Evolutionary conservation across 1,284 basidiomycete species (phyloP).

Genomic region (Sphaerobolus stellatus): DNA sequence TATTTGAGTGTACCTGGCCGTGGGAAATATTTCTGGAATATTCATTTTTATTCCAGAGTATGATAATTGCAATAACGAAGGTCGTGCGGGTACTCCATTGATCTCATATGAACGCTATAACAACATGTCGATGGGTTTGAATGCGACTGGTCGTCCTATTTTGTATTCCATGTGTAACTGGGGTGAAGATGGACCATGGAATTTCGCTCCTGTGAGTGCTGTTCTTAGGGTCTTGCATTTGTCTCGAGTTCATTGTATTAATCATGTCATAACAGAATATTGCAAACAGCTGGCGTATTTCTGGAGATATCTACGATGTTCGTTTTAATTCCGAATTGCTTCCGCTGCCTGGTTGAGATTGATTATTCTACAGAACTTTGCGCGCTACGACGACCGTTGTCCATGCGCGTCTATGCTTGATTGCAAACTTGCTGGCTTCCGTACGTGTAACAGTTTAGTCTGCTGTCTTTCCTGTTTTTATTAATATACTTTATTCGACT

Average conservation of each 20-base stretch:
- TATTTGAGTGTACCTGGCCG: no score
- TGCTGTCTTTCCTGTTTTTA: neutral
- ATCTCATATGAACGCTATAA: slow-evolving; percentile 44
- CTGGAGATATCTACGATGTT: slow-evolving; percentile 43
- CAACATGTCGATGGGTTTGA: slow-evolving; percentile 46
- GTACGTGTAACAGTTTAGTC: slow-evolving; percentile 16
- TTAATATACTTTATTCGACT: neutral
- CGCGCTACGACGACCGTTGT: slow-evolving; percentile 42
- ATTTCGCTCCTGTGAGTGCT: slow-evolving; percentile 39
- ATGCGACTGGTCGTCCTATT: slow-evolving; percentile 45
- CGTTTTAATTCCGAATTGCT: slow-evolving; percentile 9
- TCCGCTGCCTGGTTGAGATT: neutral
- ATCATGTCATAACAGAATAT: slow-evolving; percentile 31
- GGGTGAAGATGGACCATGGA: slow-evolving; percentile 48
- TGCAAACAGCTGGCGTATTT: slow-evolving; percentile 48
- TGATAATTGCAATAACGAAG: slow-evolving; percentile 48
- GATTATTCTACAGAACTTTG: slow-evolving; percentile 32
- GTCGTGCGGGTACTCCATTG: slow-evolving; percentile 40
- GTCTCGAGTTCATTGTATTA: no score
- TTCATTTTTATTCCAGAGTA: slow-evolving; percentile 36
- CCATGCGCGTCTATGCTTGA: slow-evolving; percentile 41
- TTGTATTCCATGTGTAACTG: slow-evolving; percentile 51
- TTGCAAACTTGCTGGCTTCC: slow-evolving; percentile 41
- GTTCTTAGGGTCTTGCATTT: neutral
- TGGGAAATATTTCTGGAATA: no score